A percentile compares a stretch with the other conserved stretches of the same genome.
phyloP scores from a whole-genome alignment of 1,284 basidiomycete species.

The Rhodotorula glutinis region DNA sequence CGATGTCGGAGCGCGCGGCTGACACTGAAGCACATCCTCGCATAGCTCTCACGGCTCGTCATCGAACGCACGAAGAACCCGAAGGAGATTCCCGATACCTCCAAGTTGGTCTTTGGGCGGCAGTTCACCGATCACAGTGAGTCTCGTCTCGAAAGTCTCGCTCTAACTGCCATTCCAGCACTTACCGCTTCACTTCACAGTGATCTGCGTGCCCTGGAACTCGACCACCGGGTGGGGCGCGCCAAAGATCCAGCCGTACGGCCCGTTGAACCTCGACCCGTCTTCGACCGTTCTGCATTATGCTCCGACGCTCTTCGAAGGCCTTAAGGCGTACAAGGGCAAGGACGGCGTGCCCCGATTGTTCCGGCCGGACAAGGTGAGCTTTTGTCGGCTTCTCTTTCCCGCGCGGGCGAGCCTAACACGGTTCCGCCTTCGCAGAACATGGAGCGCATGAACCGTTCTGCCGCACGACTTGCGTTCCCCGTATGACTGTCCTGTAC shows the following conservation, averaged over 20 bases:
- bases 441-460: conserved; percentile 73
- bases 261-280: conserved; percentile 73
- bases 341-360: conserved; percentile 73
- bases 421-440: conserved; percentile 55
- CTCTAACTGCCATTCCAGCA: too few relatives aligned
- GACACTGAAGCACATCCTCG: background rate
- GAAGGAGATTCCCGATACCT: conserved; percentile 28
- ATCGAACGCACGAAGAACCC: conserved; percentile 30
- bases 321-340: conserved; percentile 92
- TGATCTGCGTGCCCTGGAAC: conserved; percentile 84
- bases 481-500: conserved; percentile 49
- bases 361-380: conserved; percentile 84
- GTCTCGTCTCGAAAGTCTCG: background rate
- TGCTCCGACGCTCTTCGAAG: conserved; percentile 84
- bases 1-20: too few relatives aligned
- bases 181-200: background rate
- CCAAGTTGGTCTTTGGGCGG: conserved; percentile 51
- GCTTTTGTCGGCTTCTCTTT: background rate
- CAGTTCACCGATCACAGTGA: conserved; percentile 76
- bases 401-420: background rate
- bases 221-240: conserved; percentile 68
- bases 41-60: conserved; percentile 30
- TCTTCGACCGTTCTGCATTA: conserved; percentile 85
- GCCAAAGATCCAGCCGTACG: conserved; percentile 81
- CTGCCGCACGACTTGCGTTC: conserved; percentile 62